Percentiles rank a stretch among this genome's conserved stretches.
Conservation (phyloP, 768 basidiomycete species). For the Tylopilus plumbeoviolaceoides region DNA sequence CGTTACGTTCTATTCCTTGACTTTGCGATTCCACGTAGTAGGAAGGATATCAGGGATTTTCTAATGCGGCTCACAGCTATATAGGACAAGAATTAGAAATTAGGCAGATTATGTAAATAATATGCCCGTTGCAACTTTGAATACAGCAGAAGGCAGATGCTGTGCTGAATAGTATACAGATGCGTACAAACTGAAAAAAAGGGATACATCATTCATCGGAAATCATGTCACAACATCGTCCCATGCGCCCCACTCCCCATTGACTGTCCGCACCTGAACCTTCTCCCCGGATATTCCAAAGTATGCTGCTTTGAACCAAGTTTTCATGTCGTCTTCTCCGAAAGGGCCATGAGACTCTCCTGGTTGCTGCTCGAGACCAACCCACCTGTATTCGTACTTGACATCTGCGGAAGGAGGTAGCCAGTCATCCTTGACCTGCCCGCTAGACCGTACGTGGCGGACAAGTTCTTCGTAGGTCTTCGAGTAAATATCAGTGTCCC, state of each 20-base stretch:
- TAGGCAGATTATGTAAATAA: background rate
- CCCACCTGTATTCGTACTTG: constrained; percentile 83
- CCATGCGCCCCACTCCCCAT: constrained; percentile 75
- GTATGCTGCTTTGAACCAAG: constrained; percentile 77
- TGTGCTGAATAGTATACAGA: constrained; percentile 15
- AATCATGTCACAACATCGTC: constrained; percentile 53
- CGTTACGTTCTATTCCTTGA: constrained; percentile 5
- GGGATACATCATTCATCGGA: background rate
- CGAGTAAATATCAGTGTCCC: constrained; percentile 83
- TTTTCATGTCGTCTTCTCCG: constrained; percentile 70
- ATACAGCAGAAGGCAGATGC: background rate
- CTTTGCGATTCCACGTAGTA: constrained; percentile 9
- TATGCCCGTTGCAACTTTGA: background rate
- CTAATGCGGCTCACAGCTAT: constrained; percentile 13
- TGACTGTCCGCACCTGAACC: constrained; percentile 63
- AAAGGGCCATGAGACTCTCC: constrained; percentile 76
- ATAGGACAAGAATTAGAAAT: constrained; percentile 3
- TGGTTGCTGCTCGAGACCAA: constrained; percentile 45
- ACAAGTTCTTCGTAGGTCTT: constrained; percentile 84
- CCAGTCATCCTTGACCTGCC: constrained; percentile 66
- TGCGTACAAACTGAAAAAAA: background rate
- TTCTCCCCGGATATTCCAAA: constrained; percentile 79
- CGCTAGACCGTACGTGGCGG: constrained; percentile 67
- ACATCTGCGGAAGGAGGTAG: constrained; percentile 70
- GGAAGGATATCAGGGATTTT: constrained; percentile 16